Conservation (phyloP, 345 rosid genomes). For the Carallia brachiata region DNA sequence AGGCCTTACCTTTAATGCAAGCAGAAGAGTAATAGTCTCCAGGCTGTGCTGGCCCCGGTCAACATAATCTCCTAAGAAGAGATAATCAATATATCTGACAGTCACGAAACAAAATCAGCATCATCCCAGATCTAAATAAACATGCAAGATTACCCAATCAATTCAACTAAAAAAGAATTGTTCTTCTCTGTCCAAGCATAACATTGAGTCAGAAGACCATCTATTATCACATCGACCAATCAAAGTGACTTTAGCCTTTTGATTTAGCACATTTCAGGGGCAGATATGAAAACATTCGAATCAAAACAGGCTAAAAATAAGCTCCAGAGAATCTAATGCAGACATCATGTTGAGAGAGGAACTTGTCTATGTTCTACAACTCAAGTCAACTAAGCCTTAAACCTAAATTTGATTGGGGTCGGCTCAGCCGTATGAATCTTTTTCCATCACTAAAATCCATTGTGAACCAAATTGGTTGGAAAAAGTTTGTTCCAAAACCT, state of each 20-base stretch:
- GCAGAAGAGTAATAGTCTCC: conserved; percentile 89
- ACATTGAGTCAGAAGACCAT: background rate
- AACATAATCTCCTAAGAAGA: conserved; percentile 98
- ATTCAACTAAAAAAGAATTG: background rate
- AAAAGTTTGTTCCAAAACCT: no score
- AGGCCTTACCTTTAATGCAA: conserved; percentile 79
- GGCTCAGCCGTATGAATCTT: no score
- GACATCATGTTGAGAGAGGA: no score
- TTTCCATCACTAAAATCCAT: no score
- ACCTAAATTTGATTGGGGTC: no score
- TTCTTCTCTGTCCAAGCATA: background rate
- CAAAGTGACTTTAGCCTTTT: background rate
- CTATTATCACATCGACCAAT: background rate
- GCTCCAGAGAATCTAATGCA: no score
- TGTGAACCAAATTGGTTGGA: no score
- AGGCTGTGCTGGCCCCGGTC: conserved; percentile 99
- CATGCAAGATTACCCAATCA: background rate
- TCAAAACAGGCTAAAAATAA: no score
- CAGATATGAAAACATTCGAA: background rate
- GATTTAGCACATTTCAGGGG: background rate
- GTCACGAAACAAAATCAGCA: conserved; percentile 26
- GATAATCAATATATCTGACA: conserved; percentile 94
- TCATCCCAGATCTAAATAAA: background rate
- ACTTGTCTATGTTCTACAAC: no score
- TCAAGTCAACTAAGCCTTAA: no score